These are phyloP conservation scores for Rhodofomes roseus DNA, from an alignment of 1,284 basidiomycete species.

Conservation along the genomic window DNA sequence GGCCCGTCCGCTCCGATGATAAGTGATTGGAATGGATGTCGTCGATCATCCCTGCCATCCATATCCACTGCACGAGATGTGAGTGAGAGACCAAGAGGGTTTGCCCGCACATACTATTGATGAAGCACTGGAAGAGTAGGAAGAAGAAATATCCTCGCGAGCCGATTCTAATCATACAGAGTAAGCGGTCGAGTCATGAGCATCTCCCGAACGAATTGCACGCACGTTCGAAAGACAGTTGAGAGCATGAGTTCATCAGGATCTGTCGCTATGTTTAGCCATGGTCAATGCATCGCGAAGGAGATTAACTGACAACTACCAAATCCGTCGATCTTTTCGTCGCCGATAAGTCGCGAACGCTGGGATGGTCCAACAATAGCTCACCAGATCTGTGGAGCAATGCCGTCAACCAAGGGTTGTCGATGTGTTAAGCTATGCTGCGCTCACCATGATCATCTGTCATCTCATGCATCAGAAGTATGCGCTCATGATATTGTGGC, in stretches of 20 bases:
- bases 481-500: not conserved
- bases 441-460: slow-evolving; percentile 73
- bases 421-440: not conserved
- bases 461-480: slow-evolving; percentile 7
- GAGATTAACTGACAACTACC: slow-evolving; percentile 66
- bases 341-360: not conserved
- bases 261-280: slow-evolving; percentile 43
- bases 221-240: slow-evolving; percentile 73
- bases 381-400: slow-evolving; percentile 38
- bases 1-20: slow-evolving; percentile 77
- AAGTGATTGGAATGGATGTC: slow-evolving; percentile 67
- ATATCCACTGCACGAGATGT: slow-evolving; percentile 47
- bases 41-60: slow-evolving; percentile 68
- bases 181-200: not conserved
- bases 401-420: not conserved
- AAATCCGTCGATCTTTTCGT: slow-evolving; percentile 84
- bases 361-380: slow-evolving; percentile 12
- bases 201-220: not conserved
- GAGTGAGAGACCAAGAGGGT: not conserved
- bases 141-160: slow-evolving; percentile 87
- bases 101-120: slow-evolving; percentile 53
- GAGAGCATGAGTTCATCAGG: slow-evolving; percentile 78
- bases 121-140: slow-evolving; percentile 90
- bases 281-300: not conserved
- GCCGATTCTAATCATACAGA: slow-evolving; percentile 54